Base-by-base conservation (phyloP, 176 grass and related monocot species). In the Eleusine indica region DNA sequence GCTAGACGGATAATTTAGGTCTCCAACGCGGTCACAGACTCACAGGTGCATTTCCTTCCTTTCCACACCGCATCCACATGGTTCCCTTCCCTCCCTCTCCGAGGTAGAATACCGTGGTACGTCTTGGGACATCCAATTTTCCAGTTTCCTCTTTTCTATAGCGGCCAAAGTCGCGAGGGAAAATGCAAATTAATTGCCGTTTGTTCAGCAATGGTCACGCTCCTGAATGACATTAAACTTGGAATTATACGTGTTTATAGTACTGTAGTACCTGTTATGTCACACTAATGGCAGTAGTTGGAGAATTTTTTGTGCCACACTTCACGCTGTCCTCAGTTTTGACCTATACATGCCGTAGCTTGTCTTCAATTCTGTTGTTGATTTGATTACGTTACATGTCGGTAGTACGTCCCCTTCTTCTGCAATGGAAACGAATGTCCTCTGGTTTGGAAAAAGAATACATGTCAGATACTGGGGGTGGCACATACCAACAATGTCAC, bases 331-430 rank as follows among this genome's bases (percentile, higher is more conserved):
- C 22, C 44, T 21, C 13, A 18, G 44, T 63, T 56, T 63, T 56
- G 82, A 84, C 68, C 17, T 39, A 71, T 82, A 29, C 47, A 16
- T 77, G 80, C 40, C 49, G 49, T 69, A 53, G 80, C 54, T 32
- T 56, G 7, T 39, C 73, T 18, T 66, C 40, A 69, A 52, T 53
- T 51, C 70, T 38, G 6, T 37, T 62, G 68, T 13, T 41, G 15
- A 47, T 76, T 53, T 57, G 18, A 66, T 81, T 17, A 9, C 37
- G 13, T 74, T 68, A 65, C 58, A 40, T 48, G 5, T 72, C 66
- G 46, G 74, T 60, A 57, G 38, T 54, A 46, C 21, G 44, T 51
- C 22, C 11, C 52, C 35, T 32, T 40, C 39, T 25, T 52, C 9
- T 53, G 29, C 44, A 51, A 0, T 5, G 17, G 38, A 60, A 37